Base-by-base conservation (phyloP, 805 yeast species). In the Kodamaea kakaduensis region DNA sequence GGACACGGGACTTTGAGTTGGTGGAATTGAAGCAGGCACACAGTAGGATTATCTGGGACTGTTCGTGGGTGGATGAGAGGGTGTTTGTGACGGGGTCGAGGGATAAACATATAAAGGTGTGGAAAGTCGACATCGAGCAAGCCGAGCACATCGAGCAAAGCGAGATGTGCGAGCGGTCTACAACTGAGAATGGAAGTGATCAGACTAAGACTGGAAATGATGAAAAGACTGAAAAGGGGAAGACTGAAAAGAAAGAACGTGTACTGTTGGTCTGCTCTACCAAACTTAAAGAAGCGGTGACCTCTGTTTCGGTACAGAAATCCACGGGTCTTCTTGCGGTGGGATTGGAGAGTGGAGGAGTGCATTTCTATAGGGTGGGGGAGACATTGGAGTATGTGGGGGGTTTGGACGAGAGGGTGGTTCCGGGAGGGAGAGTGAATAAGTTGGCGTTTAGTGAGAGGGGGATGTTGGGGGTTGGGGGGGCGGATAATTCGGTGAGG, bases 41-140 rank as follows among this genome's bases (percentile, higher is more conserved):
- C 53, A 59, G 82, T 2, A 77, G 97, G 58, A 90, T 93, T 48
- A 77, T 93, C 27, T 94, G 98, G 98, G 97, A 93, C 61, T 81
- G 90, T 54, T 75, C 84, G 24, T 93, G 97, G 96, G 64, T 80
- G 0, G 9, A 13, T 6, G 41, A 50, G n/a, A 23, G 37, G 3
- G 45, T 47, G 9, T 89, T 90, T 51, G 70, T 84, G 10, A 89
- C 97, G 0, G 94, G 82, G 0, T 81, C 95, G 2, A 76, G 98
- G 56, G 98, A 93, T 56, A 84, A 81, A 51, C 72, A 78, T 3
- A 55, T 89, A 32, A 85, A 84, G 51, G 62, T 80, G 12, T 89
- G 96, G 96, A 60, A 61, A 31, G 57, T 76, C 7, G 51, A 52
- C 8, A 68, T 60, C 4, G 58, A 51, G 1, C 6, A 19, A 4